These are phyloP conservation scores for Phlebiopsis gigantea DNA, from an alignment of 768 basidiomycete species.

Conservation along the genomic window DNA sequence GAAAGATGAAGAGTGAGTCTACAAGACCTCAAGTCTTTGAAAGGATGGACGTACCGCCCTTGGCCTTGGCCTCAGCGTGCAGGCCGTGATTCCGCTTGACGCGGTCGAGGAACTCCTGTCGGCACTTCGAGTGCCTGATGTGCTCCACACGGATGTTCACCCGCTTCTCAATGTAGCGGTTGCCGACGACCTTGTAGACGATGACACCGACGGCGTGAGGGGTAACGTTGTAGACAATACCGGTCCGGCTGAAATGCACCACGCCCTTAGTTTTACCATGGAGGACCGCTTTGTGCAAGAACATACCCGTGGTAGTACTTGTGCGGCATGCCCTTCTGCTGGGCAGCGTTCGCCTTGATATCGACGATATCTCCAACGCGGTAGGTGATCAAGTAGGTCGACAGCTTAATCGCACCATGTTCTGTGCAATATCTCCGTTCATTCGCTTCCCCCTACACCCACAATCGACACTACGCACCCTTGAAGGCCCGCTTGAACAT, in stretches of 20 bases:
- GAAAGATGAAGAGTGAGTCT: neutral
- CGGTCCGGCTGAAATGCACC: constrained; percentile 68
- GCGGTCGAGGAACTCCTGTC: constrained; percentile 96
- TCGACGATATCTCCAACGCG: constrained; percentile 98
- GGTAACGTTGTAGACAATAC: constrained; percentile 98
- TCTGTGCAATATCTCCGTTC: constrained; percentile 40
- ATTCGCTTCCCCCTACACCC: constrained; percentile 1
- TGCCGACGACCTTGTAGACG: constrained; percentile 97
- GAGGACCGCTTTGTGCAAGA: neutral
- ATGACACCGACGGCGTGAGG: constrained; percentile 93
- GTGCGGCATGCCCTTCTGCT: constrained; percentile 99
- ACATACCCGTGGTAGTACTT: constrained; percentile 96
- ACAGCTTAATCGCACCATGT: constrained; percentile 84
- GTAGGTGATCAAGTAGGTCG: constrained; percentile 92
- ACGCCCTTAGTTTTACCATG: neutral
- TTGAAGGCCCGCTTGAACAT: constrained; percentile 99
- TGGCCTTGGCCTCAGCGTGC: constrained; percentile 88
- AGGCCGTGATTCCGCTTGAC: constrained; percentile 98
- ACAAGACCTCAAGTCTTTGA: neutral
- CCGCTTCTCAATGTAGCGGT: constrained; percentile 98
- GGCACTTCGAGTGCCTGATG: constrained; percentile 96
- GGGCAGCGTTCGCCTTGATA: constrained; percentile 98
- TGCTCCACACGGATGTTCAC: constrained; percentile 99
- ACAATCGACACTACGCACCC: constrained; percentile 42
- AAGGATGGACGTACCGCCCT: constrained; percentile 45